These are phyloP conservation scores for Chenopodium suecicum DNA, from an alignment of 148 eudicot genomes.

Conservation along the genomic window DNA sequence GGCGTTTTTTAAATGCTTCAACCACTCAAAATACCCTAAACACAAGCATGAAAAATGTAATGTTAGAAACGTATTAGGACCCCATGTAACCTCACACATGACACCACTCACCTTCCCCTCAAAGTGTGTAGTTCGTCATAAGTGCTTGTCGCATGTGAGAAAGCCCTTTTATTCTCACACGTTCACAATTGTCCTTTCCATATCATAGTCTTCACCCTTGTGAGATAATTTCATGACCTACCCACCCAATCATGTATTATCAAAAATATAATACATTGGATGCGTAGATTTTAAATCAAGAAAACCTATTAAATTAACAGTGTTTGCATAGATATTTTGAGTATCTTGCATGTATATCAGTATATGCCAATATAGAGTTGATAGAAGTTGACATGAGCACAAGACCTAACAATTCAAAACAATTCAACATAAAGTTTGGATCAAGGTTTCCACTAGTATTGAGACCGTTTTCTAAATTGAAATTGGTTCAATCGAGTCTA, in stretches of 20 bases:
- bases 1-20: too few species aligned
- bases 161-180: constrained; percentile 15
- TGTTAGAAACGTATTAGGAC: neutral
- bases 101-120: constrained; percentile 13
- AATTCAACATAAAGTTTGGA: too few species aligned
- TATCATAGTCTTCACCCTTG: neutral
- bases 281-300: neutral
- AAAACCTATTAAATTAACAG: neutral
- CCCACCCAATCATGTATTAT: neutral
- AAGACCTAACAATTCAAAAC: too few species aligned
- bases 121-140: constrained; percentile 24
- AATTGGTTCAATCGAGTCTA: too few species aligned
- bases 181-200: neutral
- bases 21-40: too few species aligned
- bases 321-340: too few species aligned
- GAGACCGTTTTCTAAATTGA: too few species aligned
- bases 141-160: constrained; percentile 29
- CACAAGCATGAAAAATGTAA: neutral
- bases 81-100: neutral
- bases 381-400: too few species aligned
- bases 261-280: neutral
- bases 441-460: too few species aligned
- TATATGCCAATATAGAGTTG: too few species aligned
- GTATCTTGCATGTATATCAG: too few species aligned
- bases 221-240: neutral